Evolutionary conservation across 352 stramenopile species (phyloP).

Genomic region (Globisporangium splendens): DNA sequence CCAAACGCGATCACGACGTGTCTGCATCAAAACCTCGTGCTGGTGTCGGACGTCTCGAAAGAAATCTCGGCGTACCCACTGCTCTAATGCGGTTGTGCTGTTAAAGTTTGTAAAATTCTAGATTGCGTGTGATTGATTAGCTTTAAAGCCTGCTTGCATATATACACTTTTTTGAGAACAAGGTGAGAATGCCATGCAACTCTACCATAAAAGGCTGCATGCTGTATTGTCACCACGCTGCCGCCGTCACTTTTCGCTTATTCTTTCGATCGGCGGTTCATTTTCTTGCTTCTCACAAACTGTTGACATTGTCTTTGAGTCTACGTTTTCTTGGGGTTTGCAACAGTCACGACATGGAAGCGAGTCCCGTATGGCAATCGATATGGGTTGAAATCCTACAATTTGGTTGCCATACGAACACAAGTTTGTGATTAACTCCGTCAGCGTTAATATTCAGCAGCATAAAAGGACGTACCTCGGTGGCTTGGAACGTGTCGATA

Average conservation of each 20-base stretch:
- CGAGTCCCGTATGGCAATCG: slow-evolving; percentile 67
- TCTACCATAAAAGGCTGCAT: neutral
- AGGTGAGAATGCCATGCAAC: no score
- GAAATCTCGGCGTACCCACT: slow-evolving; percentile 47
- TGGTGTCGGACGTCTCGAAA: slow-evolving; percentile 47
- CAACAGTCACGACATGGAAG: slow-evolving; percentile 78
- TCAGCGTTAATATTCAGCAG: slow-evolving; percentile 2
- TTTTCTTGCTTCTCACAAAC: no score
- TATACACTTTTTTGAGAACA: no score
- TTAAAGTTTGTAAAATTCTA: neutral
- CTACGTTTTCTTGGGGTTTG: slow-evolving; percentile 68
- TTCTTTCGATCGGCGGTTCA: no score
- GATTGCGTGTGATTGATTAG: no score
- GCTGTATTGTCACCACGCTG: neutral
- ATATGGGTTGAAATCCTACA: slow-evolving; percentile 81
- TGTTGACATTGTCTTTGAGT: slow-evolving; percentile 6
- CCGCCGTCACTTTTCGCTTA: no score
- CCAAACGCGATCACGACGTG: slow-evolving; percentile 60
- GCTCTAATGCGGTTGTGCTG: slow-evolving; percentile 17
- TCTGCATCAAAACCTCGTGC: slow-evolving; percentile 43
- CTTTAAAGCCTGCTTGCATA: no score
- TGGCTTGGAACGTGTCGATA: slow-evolving; percentile 80
- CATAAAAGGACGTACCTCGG: slow-evolving; percentile 41
- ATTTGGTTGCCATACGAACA: slow-evolving; percentile 1
- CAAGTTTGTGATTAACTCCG: neutral